phyloP scores from a whole-genome alignment of 129 eudicot genomes.

The Artemisia argyi region DNA sequence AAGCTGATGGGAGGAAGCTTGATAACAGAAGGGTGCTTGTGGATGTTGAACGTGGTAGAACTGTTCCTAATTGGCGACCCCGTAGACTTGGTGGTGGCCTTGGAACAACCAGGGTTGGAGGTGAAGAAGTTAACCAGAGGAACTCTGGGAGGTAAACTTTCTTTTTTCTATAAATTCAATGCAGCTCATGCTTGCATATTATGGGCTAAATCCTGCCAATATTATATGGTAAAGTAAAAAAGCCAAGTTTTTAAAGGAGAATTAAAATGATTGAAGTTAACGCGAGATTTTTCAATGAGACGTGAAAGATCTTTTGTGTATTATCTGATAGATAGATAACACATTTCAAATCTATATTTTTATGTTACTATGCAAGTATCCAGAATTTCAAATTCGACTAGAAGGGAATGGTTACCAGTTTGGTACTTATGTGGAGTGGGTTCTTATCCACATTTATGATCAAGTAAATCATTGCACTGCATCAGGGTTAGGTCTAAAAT shows the following conservation, averaged over 20 bases:
- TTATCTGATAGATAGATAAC: too few relatives aligned
- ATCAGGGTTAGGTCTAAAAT: too few relatives aligned
- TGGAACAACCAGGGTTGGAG: slow-evolving; percentile 94
- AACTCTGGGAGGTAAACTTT: slow-evolving; percentile 64
- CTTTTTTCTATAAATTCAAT: too few relatives aligned
- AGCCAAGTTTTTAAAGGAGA: background rate
- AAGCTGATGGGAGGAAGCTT: slow-evolving; percentile 96
- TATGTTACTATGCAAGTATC: too few relatives aligned
- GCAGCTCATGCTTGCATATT: background rate
- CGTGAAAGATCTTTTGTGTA: background rate
- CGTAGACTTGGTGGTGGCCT: slow-evolving; percentile 99
- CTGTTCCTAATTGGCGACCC: slow-evolving; percentile 97
- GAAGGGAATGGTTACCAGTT: too few relatives aligned
- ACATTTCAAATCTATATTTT: too few relatives aligned
- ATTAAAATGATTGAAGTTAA: background rate
- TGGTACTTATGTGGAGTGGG: too few relatives aligned
- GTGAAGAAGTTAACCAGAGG: slow-evolving; percentile 76
- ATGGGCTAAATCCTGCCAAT: background rate
- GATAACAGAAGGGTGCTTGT: slow-evolving; percentile 95
- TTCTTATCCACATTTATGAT: too few relatives aligned
- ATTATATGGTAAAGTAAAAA: background rate
- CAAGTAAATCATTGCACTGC: too few relatives aligned
- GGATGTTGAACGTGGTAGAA: slow-evolving; percentile 99
- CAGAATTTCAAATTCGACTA: too few relatives aligned
- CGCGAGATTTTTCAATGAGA: background rate